Base-by-base conservation (phyloP, 208 protist genomes). In the Trichomonas gallinae region DNA sequence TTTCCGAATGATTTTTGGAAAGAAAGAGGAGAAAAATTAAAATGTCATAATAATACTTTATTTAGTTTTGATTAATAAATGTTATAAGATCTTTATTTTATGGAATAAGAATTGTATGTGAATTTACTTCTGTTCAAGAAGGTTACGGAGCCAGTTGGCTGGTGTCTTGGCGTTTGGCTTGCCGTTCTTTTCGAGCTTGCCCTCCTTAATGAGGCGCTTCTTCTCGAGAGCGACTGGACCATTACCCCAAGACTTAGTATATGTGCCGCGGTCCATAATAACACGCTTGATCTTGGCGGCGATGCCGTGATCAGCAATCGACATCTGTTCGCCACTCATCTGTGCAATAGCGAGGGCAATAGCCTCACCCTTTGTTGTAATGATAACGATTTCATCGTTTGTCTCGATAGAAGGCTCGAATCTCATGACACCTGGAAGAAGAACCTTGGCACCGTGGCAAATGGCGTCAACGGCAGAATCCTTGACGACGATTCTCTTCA, bases 181-280 rank as follows among this genome's bases (percentile, higher is more conserved):
- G 44, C 99, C 99, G 97, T 99, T 99, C 98, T 99, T 99, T 98
- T 99, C 99, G 31, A 99, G 98, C 96, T 44, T 97, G 38, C 97
- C 97, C 31, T 21, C 98, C 97, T 98, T 98, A 97, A 99, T 99
- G 97, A 99, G 98, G 46, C 98, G 97, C 97, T 99, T 99, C 98
- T 99, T 99, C 97, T 98, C 98, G 63, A 98, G 97, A 17, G 99
- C 99, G 96, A 98, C 97, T 31, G 98, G 97, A 48, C 97, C 99
- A 0, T 99, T 97, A 96, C 99, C 99, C 99, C 99, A 99, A 58
- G 98, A 97, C 51, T 98, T 98, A 36, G 99, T 99, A 98, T 99
- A 99, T 3, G 99, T 99, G 97, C 99, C 99, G 89, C 99, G 98
- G 96, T 99, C 99, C 99, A 99, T 99, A 96, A 99, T 99, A 40